These are phyloP conservation scores for Ephemerocybe angulata DNA, from an alignment of 768 basidiomycete species.

Conservation along the genomic window DNA sequence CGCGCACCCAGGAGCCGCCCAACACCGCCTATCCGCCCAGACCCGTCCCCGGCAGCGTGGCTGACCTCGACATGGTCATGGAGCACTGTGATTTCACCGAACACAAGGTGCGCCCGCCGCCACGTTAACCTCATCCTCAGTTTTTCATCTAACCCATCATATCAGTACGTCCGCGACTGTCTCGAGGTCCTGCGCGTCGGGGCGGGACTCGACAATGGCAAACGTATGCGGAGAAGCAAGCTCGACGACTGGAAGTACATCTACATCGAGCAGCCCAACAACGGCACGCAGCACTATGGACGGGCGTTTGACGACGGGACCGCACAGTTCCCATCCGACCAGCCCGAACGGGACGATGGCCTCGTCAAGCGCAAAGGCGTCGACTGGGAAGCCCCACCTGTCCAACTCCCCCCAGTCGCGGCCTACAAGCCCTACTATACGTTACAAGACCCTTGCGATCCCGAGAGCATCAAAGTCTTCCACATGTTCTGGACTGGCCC, in stretches of 20 bases:
- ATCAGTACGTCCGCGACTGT: conserved; percentile 96
- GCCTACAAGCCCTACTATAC: conserved; percentile 56
- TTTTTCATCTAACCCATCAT: conserved; percentile 11
- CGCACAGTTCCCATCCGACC: not conserved
- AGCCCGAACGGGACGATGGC: conserved; percentile 48
- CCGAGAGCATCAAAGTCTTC: conserved; percentile 82
- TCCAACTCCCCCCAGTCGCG: conserved; percentile 46
- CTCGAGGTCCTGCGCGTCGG: conserved; percentile 92
- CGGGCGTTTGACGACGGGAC: not conserved
- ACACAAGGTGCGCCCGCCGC: conserved; percentile 51
- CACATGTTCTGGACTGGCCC: conserved; percentile 99
- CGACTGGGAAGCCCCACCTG: conserved; percentile 57
- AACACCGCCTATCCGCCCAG: conserved; percentile 82
- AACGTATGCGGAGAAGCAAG: conserved; percentile 67
- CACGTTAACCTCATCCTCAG: not conserved
- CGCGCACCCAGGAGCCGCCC: conserved; percentile 61
- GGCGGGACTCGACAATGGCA: conserved; percentile 80
- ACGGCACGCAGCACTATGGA: conserved; percentile 16
- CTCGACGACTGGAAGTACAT: conserved; percentile 87
- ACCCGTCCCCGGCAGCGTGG: conserved; percentile 77
- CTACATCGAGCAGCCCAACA: conserved; percentile 60
- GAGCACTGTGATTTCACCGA: conserved; percentile 89
- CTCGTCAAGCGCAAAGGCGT: conserved; percentile 55
- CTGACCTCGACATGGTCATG: conserved; percentile 88
- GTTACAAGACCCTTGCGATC: conserved; percentile 67